A percentile compares a stretch with the other conserved stretches of the same genome.
These are phyloP conservation scores for Populus simonii DNA, from an alignment of 345 rosid species.

Conservation along the genomic window DNA sequence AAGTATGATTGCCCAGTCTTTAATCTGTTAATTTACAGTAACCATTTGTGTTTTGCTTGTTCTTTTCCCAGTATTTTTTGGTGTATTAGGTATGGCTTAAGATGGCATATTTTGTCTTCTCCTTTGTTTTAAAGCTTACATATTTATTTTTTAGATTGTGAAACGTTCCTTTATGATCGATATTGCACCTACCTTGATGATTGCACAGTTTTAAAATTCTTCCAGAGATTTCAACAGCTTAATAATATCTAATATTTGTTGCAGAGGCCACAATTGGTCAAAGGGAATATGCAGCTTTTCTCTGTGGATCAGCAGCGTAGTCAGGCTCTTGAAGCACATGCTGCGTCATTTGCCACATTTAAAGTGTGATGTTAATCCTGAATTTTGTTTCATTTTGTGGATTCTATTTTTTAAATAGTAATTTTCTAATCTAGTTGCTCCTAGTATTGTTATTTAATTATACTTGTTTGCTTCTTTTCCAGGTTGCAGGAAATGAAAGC, in stretches of 20 bases:
- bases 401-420: neutral
- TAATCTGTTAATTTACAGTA: neutral
- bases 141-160: neutral
- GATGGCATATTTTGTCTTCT: neutral
- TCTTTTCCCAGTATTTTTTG: neutral
- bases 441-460: neutral
- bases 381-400: neutral
- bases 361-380: conserved; percentile 40
- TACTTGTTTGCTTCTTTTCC: neutral
- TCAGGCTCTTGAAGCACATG: conserved; percentile 97
- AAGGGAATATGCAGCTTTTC: conserved; percentile 96
- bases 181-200: neutral
- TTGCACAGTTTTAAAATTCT: neutral
- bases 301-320: conserved; percentile 97
- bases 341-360: conserved; percentile 86
- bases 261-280: conserved; percentile 84
- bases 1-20: neutral
- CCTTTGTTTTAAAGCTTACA: neutral
- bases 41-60: neutral
- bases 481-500: conserved; percentile 90
- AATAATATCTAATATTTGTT: neutral
- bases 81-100: no score
- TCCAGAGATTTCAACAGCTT: neutral
- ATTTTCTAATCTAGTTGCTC: neutral
- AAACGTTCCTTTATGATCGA: neutral